Conservation (phyloP, 352 stramenopile genomes). For the Phytopythium helicoides region DNA sequence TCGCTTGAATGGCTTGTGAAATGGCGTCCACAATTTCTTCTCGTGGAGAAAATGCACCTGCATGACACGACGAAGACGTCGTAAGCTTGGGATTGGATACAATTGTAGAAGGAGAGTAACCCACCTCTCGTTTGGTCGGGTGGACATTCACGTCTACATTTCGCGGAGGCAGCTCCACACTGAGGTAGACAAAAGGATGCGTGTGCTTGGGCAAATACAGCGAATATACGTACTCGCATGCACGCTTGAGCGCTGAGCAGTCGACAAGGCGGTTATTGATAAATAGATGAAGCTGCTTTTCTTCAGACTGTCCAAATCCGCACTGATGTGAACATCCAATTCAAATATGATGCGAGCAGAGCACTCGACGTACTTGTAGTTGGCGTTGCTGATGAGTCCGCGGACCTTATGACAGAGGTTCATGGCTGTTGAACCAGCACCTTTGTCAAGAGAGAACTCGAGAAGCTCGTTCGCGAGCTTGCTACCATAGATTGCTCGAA, state of each 20-base stretch:
- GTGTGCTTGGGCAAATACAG: slow-evolving; percentile 92
- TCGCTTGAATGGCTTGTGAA: slow-evolving; percentile 70
- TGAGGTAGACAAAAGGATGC: slow-evolving; percentile 98
- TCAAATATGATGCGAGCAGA: background rate
- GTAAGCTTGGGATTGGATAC: background rate
- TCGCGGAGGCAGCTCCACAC: slow-evolving; percentile 89
- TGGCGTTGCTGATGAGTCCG: slow-evolving; percentile 84
- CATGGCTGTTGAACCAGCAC: slow-evolving; percentile 22
- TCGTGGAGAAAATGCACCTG: slow-evolving; percentile 95
- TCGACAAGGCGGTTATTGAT: slow-evolving; percentile 98
- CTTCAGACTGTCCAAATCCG: no score
- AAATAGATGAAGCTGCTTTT: slow-evolving; percentile 94
- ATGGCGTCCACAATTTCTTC: slow-evolving; percentile 89
- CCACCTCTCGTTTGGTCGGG: slow-evolving; percentile 95
- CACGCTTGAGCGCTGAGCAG: slow-evolving; percentile 87
- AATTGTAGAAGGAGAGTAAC: background rate
- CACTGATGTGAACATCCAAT: no score
- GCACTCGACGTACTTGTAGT: slow-evolving; percentile 68
- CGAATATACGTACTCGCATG: slow-evolving; percentile 94
- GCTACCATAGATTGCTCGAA: slow-evolving; percentile 71
- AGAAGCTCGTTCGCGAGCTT: slow-evolving; percentile 68
- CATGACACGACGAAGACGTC: background rate
- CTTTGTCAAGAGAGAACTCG: slow-evolving; percentile 37
- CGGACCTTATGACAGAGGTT: slow-evolving; percentile 30
- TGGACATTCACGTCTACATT: slow-evolving; percentile 99